phyloP scores from a whole-genome alignment of 2,329 filamentous ascomycete genomes.

The Aspergillus sp. region DNA sequence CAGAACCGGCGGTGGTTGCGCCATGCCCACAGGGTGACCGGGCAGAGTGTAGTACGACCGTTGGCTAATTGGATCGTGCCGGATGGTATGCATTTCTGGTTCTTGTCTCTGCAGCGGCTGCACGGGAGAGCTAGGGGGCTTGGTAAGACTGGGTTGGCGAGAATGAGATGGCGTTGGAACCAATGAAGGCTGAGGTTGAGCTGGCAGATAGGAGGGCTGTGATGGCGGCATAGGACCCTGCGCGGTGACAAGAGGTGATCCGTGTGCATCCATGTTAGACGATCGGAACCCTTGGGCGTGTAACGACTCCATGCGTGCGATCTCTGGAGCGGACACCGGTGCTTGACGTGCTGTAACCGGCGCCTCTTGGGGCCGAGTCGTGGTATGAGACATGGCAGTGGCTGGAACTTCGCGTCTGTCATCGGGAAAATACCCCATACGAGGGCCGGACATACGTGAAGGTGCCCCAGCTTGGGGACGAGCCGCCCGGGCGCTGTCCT shows the following conservation, averaged over 20 bases:
- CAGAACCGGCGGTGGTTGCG: constrained; percentile 30
- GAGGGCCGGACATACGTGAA: constrained; percentile 41
- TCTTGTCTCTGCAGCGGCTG: constrained; percentile 31
- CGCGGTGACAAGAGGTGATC: constrained; percentile 21
- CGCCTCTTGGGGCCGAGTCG: constrained; percentile 29
- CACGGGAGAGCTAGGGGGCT: constrained; percentile 35
- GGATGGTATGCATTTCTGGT: constrained; percentile 33
- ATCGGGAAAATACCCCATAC: constrained; percentile 46
- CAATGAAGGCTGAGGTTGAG: constrained; percentile 27
- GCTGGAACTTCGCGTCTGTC: constrained; percentile 35
- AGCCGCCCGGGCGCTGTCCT: constrained; percentile 35
- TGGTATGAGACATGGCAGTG: constrained; percentile 23
- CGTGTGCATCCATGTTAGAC: constrained; percentile 21
- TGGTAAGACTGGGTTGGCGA: constrained; percentile 35
- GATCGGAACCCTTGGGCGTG: constrained; percentile 22
- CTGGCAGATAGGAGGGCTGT: constrained; percentile 30
- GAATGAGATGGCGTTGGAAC: constrained; percentile 32
- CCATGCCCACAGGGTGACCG: constrained; percentile 24
- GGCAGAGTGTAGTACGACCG: constrained; percentile 33
- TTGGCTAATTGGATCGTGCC: constrained; percentile 37
- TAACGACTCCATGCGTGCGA: constrained; percentile 36
- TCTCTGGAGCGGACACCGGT: constrained; percentile 28
- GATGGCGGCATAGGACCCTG: constrained; percentile 19
- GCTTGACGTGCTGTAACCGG: constrained; percentile 31
- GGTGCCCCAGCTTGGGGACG: constrained; percentile 31